Conservation (phyloP, 306 rosid genomes). For the Castanospermum australe region DNA sequence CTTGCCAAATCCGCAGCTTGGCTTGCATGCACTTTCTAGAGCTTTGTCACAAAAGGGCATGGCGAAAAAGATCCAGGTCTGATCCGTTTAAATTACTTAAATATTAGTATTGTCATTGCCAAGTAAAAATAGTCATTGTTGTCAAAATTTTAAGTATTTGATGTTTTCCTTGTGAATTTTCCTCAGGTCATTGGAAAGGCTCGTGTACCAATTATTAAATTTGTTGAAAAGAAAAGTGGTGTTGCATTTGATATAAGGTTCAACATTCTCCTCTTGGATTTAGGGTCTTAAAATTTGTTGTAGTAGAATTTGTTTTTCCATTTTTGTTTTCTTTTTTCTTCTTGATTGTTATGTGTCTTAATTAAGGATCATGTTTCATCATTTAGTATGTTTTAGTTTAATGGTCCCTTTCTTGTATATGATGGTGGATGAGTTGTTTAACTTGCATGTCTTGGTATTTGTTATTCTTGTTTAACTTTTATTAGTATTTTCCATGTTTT, state of each 20-base stretch:
- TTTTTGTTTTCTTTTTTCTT: background rate
- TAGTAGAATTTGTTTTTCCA: background rate
- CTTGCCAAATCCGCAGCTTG: constrained; percentile 73
- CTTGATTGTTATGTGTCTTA: background rate
- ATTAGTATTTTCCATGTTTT: background rate
- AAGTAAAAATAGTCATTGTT: background rate
- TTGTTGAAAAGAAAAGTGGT: constrained; percentile 78
- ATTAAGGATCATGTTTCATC: background rate
- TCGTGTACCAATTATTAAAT: constrained; percentile 93
- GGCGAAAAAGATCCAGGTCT: constrained; percentile 84
- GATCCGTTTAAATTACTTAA: constrained; percentile 1
- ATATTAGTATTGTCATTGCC: background rate
- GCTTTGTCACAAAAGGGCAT: constrained; percentile 84
- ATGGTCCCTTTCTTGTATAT: background rate
- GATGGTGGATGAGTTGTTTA: constrained; percentile 12
- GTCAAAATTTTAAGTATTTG: background rate
- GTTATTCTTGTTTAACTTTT: background rate
- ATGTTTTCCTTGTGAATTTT: constrained; percentile 25
- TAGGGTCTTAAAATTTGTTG: background rate
- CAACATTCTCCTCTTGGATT: background rate
- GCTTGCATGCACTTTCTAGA: constrained; percentile 87
- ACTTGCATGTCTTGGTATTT: background rate
- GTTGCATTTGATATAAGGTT: constrained; percentile 91
- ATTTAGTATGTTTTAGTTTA: background rate
- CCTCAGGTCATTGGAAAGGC: constrained; percentile 91